phyloP scores from a whole-genome alignment of 495 filamentous ascomycete genomes.

The Achaetomiella virescens region DNA sequence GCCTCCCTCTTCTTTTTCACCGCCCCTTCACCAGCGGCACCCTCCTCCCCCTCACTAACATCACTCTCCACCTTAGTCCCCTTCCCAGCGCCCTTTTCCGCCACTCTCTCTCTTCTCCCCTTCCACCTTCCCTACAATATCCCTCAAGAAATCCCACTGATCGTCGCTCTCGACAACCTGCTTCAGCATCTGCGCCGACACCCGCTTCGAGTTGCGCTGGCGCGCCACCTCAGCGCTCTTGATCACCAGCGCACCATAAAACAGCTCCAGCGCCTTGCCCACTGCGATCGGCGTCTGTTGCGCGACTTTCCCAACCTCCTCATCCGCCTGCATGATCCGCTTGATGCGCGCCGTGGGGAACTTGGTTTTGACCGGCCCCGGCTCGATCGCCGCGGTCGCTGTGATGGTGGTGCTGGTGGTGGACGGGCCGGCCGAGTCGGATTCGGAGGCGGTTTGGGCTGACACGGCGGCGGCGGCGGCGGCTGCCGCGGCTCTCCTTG shows the following conservation, averaged over 20 bases:
- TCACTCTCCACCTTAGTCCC: constrained; percentile 10
- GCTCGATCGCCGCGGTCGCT: constrained; percentile 29
- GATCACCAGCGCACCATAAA: constrained; percentile 89
- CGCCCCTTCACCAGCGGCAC: constrained; percentile 27
- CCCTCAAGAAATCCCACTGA: constrained; percentile 84
- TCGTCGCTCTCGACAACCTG: constrained; percentile 77
- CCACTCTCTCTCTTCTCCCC: constrained; percentile 49
- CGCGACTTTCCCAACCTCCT: constrained; percentile 97
- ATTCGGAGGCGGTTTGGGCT: neutral
- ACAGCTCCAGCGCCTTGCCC: constrained; percentile 91
- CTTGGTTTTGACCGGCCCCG: constrained; percentile 80
- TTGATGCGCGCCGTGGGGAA: constrained; percentile 98
- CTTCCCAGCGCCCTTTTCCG: constrained; percentile 15
- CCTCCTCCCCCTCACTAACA: constrained; percentile 37
- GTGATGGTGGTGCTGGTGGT: constrained; percentile 7
- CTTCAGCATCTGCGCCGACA: constrained; percentile 86
- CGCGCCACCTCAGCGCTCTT: constrained; percentile 79
- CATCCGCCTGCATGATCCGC: constrained; percentile 98
- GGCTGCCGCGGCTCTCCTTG: constrained; percentile 12
- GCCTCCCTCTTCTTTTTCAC: constrained; percentile 38
- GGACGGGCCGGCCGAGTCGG: neutral
- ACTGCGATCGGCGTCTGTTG: constrained; percentile 94
- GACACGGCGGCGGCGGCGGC: constrained; percentile 11
- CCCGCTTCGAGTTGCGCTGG: constrained; percentile 75
- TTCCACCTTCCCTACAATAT: constrained; percentile 84